phyloP scores from a whole-genome alignment of 2,329 filamentous ascomycete species.

The Cladosporium phlei region DNA sequence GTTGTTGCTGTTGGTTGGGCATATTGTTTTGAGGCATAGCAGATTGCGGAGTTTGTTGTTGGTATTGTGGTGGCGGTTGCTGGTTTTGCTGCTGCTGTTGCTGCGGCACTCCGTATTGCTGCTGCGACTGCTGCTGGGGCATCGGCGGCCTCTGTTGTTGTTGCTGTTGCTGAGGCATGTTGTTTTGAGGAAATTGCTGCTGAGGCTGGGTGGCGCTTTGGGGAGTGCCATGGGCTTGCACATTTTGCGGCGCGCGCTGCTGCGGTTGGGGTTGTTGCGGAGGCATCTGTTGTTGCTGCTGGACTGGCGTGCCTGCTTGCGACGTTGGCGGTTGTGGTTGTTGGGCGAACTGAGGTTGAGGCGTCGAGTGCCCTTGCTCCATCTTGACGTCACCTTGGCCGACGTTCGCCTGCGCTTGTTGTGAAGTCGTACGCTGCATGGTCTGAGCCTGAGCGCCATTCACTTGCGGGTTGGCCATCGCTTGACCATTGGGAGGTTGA shows the following conservation, averaged over 20 bases:
- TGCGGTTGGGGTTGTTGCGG: constrained; percentile 14
- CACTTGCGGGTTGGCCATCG: constrained; percentile 8
- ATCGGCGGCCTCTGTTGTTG: constrained; percentile 18
- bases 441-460: constrained; percentile 11
- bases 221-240: constrained; percentile 12
- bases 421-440: constrained; percentile 15
- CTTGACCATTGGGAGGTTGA: neutral
- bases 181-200: constrained; percentile 11
- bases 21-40: constrained; percentile 14
- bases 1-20: constrained; percentile 17
- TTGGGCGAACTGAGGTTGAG: constrained; percentile 8
- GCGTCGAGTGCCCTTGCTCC: constrained; percentile 13
- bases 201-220: constrained; percentile 8
- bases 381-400: constrained; percentile 16
- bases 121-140: constrained; percentile 16
- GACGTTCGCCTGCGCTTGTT: constrained; percentile 6
- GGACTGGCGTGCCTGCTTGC: constrained; percentile 8
- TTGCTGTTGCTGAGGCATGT: constrained; percentile 11
- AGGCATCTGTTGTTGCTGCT: constrained; percentile 12
- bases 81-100: constrained; percentile 29
- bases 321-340: neutral
- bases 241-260: constrained; percentile 14
- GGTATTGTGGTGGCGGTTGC: constrained; percentile 33
- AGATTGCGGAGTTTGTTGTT: constrained; percentile 17
- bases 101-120: constrained; percentile 16